Conservation (phyloP, 2,329 filamentous ascomycete species). For the Pyricularia sp. region DNA sequence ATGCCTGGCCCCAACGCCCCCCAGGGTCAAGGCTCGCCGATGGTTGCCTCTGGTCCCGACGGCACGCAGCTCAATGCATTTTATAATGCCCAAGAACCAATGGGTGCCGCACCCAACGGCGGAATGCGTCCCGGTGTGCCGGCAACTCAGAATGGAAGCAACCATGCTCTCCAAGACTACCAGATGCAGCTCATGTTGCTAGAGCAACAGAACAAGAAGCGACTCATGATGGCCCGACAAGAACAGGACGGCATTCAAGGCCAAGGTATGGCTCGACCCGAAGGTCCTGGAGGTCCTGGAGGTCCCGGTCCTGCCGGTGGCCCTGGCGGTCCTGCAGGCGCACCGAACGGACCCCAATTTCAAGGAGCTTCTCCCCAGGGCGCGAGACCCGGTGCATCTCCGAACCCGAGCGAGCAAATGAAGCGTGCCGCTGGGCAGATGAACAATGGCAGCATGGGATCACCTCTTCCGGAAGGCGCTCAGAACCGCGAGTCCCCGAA, state of each 20-base stretch:
- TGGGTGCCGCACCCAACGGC: constrained; percentile 35
- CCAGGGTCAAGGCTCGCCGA: constrained; percentile 69
- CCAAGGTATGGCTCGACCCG: constrained; percentile 37
- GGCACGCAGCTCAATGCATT: constrained; percentile 44
- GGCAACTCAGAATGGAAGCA: constrained; percentile 47
- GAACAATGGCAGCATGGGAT: constrained; percentile 59
- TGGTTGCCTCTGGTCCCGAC: constrained; percentile 66
- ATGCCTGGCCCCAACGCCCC: constrained; percentile 67
- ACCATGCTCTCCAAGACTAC: constrained; percentile 77
- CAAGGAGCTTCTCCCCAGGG: constrained; percentile 62
- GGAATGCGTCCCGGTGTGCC: constrained; percentile 47
- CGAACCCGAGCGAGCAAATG: constrained; percentile 70
- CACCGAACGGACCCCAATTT: constrained; percentile 54
- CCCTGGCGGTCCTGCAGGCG: constrained; percentile 38
- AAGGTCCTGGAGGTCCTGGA: constrained; percentile 33
- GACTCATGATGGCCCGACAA: constrained; percentile 73
- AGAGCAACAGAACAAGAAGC: constrained; percentile 82
- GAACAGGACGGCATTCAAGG: constrained; percentile 49
- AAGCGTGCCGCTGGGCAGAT: constrained; percentile 70
- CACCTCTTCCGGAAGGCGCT: constrained; percentile 59
- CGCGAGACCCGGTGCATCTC: constrained; percentile 60
- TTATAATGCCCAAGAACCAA: constrained; percentile 52
- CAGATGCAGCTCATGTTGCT: constrained; percentile 85
- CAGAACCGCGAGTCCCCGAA: constrained; percentile 59
- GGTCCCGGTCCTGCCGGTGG: constrained; percentile 42